A percentile compares a stretch with the other conserved stretches of the same genome.
These are phyloP conservation scores for Pseudopyricularia cyperi DNA, from an alignment of 2,329 filamentous ascomycete genomes.

Conservation along the genomic window DNA sequence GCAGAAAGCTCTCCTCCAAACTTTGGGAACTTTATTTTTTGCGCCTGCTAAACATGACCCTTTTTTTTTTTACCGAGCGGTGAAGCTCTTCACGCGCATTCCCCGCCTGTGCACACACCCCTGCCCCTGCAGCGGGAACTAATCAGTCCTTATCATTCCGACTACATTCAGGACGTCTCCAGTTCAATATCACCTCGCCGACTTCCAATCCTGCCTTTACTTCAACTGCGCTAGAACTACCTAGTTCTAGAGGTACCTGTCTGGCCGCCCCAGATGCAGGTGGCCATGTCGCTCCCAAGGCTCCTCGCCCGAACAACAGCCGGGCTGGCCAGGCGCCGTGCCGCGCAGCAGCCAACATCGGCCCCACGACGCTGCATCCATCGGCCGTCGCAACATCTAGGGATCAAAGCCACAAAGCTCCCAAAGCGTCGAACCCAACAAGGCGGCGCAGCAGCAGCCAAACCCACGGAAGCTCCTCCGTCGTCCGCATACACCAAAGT, in stretches of 20 bases:
- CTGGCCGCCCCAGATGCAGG: too few relatives aligned
- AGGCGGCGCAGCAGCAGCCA: too few relatives aligned
- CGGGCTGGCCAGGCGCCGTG: background rate
- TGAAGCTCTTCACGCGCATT: background rate
- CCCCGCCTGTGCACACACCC: background rate
- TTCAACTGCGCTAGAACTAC: too few relatives aligned
- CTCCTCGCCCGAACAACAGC: background rate
- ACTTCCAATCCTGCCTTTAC: too few relatives aligned
- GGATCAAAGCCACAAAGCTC: too few relatives aligned
- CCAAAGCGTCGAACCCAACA: too few relatives aligned
- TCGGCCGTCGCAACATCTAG: too few relatives aligned
- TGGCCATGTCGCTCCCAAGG: background rate
- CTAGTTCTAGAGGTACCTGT: too few relatives aligned
- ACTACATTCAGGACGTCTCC: background rate
- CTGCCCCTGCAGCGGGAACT: background rate
- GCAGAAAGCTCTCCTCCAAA: background rate
- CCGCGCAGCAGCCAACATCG: too few relatives aligned
- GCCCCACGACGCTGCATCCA: too few relatives aligned
- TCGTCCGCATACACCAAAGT: too few relatives aligned
- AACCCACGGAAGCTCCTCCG: too few relatives aligned
- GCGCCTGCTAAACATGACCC: background rate
- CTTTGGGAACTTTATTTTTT: background rate
- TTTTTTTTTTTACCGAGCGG: constrained; percentile 3
- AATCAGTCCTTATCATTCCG: background rate
- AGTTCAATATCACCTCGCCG: background rate